Base-by-base conservation (phyloP, 495 filamentous ascomycete genomes). In the Tuber aestivum region DNA sequence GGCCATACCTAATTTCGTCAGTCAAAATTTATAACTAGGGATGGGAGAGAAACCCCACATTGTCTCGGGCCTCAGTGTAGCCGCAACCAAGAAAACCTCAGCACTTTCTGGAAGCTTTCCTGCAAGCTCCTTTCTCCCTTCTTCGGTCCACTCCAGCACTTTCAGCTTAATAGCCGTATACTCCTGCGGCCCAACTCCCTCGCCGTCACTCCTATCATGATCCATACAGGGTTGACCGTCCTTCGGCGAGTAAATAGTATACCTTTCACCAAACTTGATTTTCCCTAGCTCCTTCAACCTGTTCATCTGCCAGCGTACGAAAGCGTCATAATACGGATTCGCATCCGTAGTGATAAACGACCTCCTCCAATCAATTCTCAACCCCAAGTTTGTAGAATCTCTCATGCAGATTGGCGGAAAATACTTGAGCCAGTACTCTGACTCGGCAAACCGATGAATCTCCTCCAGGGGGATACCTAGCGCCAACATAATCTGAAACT, bases 211-310 rank as follows among this genome's bases (percentile, higher is more conserved):
- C 77, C 95, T 88, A 84, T 99, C 95, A 85, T 99, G 95, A 84
- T 97, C 95, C 91, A 98, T 93, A 86, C 95, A 99, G 21, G 95
- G 93, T 83, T 98, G 95, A 71, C 94, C 95, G 82, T 98, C 95
- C 85, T 97, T 97, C 75, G 95, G 94, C 23, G 91, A 93, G 87
- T 97, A 97, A 77, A 99, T 90, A 2, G 95, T 97, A 83, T 97
- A 97, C 56, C 95, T 88, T 85, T 92, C 94, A 70, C 94, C 95
- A 83, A 95, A 99, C 86, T 92, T 90, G 80, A 99, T 96, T 87
- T 97, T 99, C 72, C 92, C 88, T 70, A 97, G 87, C 83, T 97
- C 92, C 84, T 91, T 91, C 27, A 99, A 88, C 74, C 92, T 91
- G 83, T 92, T 94, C 94, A 97, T 99, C 86, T 99, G 95, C 95